Evolutionary conservation across 495 filamentous ascomycete species (phyloP).

Genomic region (Trichoderma asperelloides): DNA sequence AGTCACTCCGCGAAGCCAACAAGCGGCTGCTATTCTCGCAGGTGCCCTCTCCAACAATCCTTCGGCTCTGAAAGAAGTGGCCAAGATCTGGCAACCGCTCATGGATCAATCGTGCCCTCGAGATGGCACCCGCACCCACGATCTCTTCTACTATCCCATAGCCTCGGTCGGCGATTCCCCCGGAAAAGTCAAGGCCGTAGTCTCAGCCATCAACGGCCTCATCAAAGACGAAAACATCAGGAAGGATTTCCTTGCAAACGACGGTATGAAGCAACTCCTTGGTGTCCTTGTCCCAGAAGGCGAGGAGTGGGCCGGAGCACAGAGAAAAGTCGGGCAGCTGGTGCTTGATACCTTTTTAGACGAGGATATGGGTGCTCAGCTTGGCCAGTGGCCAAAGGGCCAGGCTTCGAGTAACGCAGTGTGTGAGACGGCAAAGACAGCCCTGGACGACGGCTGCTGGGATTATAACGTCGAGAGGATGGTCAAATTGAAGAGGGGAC

Average conservation of each 20-base stretch:
- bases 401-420: constrained; percentile 16
- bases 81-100: constrained; percentile 29
- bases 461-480: constrained; percentile 28
- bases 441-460: constrained; percentile 25
- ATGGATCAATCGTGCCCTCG: constrained; percentile 23
- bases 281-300: constrained; percentile 31
- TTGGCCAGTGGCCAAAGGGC: constrained; percentile 37
- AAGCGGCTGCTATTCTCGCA: constrained; percentile 45
- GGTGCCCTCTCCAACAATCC: constrained; percentile 52
- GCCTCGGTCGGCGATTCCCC: not conserved
- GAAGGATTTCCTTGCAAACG: constrained; percentile 39
- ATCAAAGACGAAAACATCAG: constrained; percentile 36
- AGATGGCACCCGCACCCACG: constrained; percentile 17
- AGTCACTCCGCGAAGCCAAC: constrained; percentile 24
- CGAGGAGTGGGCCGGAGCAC: constrained; percentile 29
- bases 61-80: constrained; percentile 42
- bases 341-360: constrained; percentile 53
- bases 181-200: constrained; percentile 26
- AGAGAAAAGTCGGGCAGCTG: constrained; percentile 39
- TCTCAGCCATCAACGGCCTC: constrained; percentile 32
- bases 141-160: constrained; percentile 9
- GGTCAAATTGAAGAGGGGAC: constrained; percentile 12
- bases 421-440: constrained; percentile 11
- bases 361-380: constrained; percentile 44
- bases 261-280: constrained; percentile 38